Conservation (phyloP, 225 moss, liverwort and hornwort genomes). For the Lunularia cruciata region DNA sequence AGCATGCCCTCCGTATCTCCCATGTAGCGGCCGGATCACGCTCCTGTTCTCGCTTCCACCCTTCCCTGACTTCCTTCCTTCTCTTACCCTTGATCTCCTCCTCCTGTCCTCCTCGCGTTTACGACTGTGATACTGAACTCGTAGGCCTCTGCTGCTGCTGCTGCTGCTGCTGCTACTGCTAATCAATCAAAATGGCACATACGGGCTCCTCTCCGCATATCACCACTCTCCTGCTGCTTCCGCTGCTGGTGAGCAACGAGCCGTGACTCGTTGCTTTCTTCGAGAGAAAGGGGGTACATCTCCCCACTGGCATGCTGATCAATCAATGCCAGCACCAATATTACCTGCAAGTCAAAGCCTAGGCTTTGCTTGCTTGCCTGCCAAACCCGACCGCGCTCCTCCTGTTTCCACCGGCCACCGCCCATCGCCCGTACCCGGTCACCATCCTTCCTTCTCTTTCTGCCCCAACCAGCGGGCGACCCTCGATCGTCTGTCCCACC, state of each 20-base stretch:
- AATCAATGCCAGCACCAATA: not conserved
- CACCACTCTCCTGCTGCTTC: not conserved
- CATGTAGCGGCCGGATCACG: not conserved
- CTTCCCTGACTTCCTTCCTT: not conserved
- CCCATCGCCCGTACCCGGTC: not conserved
- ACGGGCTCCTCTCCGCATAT: not conserved
- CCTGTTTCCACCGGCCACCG: not conserved
- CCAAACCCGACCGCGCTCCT: constrained; percentile 6
- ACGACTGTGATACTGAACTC: constrained; percentile 3
- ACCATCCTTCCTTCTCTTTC: not conserved
- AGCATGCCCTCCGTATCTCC: not conserved
- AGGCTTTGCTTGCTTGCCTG: not conserved
- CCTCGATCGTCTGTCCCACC: not conserved
- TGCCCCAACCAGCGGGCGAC: not conserved
- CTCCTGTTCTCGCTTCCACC: constrained; percentile 1
- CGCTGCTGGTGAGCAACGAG: constrained; percentile 11
- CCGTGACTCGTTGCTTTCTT: constrained; percentile 5
- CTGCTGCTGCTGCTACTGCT: not conserved
- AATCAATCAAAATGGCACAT: not conserved
- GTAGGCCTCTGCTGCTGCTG: not conserved
- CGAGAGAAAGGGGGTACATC: constrained; percentile 5
- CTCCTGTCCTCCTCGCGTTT: not conserved
- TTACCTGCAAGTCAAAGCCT: constrained; percentile 15
- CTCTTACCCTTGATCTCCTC: not conserved
- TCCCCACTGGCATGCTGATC: not conserved